A percentile compares a stretch with the other conserved stretches of the same genome.
phyloP scores from a whole-genome alignment of 495 filamentous ascomycete species.

The Neurospora sublineolata region DNA sequence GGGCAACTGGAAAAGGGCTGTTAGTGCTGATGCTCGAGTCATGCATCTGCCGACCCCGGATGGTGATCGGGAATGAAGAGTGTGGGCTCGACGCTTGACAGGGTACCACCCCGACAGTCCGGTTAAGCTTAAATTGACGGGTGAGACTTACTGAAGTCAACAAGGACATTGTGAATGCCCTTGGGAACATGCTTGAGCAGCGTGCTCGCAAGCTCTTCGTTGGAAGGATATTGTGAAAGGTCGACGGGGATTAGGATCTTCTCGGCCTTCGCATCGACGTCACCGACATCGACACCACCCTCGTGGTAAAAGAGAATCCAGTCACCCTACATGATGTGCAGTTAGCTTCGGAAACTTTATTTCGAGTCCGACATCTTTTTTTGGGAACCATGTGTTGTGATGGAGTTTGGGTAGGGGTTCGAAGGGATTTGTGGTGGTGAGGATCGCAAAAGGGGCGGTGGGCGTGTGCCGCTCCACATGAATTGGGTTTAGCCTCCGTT shows the following conservation, averaged over 20 bases:
- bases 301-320: slow-evolving; percentile 99
- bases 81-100: background rate
- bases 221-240: slow-evolving; percentile 87
- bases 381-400: background rate
- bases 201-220: slow-evolving; percentile 74
- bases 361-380: background rate
- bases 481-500: slow-evolving; percentile 45
- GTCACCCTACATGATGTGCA: slow-evolving; percentile 57
- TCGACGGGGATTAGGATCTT: slow-evolving; percentile 97
- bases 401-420: slow-evolving; percentile 1
- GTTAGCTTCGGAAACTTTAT: slow-evolving; percentile 3
- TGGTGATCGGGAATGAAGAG: background rate
- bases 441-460: background rate
- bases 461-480: slow-evolving; percentile 11
- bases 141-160: slow-evolving; percentile 65
- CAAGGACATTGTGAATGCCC: slow-evolving; percentile 92
- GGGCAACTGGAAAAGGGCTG: slow-evolving; percentile 17
- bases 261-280: slow-evolving; percentile 97
- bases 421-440: background rate
- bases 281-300: slow-evolving; percentile 97
- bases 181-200: slow-evolving; percentile 88
- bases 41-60: background rate
- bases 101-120: background rate
- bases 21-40: background rate
- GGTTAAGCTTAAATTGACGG: slow-evolving; percentile 26